Base-by-base conservation (phyloP, 129 eudicot genomes). In the Centella asiatica region DNA sequence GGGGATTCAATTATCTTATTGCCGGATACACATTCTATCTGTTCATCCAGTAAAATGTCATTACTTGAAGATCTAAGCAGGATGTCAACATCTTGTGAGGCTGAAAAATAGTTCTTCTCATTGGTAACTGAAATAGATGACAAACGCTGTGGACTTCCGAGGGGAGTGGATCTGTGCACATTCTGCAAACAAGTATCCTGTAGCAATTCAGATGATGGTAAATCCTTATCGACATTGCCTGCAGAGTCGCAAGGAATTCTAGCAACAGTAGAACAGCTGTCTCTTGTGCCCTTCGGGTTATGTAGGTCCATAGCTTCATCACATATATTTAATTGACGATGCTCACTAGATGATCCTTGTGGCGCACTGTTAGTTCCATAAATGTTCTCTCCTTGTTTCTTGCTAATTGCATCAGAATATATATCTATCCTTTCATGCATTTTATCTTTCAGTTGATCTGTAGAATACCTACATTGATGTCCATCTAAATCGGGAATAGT, bases 1-100 rank as follows among this genome's bases (percentile, higher is more conserved):
- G 66, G 9, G 59, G 59, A 69, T 70, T 76, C 83, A 57, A 36
- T 28, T 26, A 53, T 31, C 69, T 67, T 73, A 56, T 58, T 57
- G 59, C 69, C 7, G 37, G 77, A 63, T 50, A 56, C 46, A 18
- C 51, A 45, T 15, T 71, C 79, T 45, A 66, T 51, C 46, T 59
- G 73, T 17, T 53, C 74, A 45, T 75, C 73, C 53, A 69, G 46
- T 26, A 22, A 6, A n/a, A 13, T 5, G 27, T 63, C 69, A 28
- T 32, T 40, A 24, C 63, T 11, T 54, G 62, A n/a, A 27, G 27
- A 29, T 63, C 51, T 33, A 47, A 42, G 24, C 10, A 68, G 29
- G 13, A 11, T 23, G 64, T 40, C 64, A 45, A 18, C 36, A 55
- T 65, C 72, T 49, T 31, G 40, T 32, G 19, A 60, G 62, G 32